phyloP scores from a whole-genome alignment of 1,284 basidiomycete genomes.

The Trichosporon sp. region DNA sequence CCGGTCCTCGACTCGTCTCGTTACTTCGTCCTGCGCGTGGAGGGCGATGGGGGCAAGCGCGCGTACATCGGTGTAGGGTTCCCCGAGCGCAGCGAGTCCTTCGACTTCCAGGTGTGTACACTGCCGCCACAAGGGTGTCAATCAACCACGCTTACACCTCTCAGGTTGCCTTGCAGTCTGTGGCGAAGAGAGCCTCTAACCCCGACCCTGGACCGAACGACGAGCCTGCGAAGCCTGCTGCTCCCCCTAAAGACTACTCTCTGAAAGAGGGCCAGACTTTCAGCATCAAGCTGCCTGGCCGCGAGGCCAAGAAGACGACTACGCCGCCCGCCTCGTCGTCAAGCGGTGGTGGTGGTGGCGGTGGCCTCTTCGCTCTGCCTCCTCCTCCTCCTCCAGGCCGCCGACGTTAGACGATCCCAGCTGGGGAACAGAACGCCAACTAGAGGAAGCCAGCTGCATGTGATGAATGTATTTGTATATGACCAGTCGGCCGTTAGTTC shows the following conservation, averaged over 20 bases:
- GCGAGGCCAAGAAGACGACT: slow-evolving; percentile 33
- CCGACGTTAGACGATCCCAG: slow-evolving; percentile 1
- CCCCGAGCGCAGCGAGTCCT: slow-evolving; percentile 81
- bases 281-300: slow-evolving; percentile 79
- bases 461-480: background rate
- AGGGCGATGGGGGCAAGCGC: slow-evolving; percentile 71
- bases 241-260: slow-evolving; percentile 89
- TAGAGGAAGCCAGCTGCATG: background rate
- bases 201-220: slow-evolving; percentile 17
- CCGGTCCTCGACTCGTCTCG: slow-evolving; percentile 92
- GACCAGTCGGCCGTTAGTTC: background rate
- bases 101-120: slow-evolving; percentile 63
- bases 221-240: slow-evolving; percentile 54
- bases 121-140: background rate
- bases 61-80: slow-evolving; percentile 95
- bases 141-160: background rate
- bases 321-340: background rate
- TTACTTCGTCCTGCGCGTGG: slow-evolving; percentile 90
- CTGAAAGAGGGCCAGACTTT: slow-evolving; percentile 97
- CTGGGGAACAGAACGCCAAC: background rate
- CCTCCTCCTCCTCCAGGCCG: slow-evolving; percentile 45
- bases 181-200: slow-evolving; percentile 66
- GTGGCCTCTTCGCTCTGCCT: slow-evolving; percentile 36
- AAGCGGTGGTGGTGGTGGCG: slow-evolving; percentile 2
- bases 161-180: slow-evolving; percentile 85